A percentile compares a stretch with the other conserved stretches of the same genome.
Evolutionary conservation across 139 green algal species (phyloP).

Genomic region (Eudorina sp.): DNA sequence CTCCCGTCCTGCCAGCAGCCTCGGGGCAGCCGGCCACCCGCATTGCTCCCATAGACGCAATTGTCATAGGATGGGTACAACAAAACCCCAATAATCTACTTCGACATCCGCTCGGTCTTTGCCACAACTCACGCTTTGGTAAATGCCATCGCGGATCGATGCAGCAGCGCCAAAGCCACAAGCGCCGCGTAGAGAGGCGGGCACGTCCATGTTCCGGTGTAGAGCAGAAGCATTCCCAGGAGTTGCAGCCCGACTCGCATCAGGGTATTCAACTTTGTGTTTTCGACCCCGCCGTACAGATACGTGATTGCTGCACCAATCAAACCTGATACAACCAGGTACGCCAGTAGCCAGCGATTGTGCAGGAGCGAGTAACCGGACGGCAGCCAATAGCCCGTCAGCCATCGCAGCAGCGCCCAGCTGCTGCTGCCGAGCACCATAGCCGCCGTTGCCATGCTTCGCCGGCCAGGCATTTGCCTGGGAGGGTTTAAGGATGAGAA

Average conservation of each 20-base stretch:
- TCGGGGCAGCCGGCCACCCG: too few relatives aligned
- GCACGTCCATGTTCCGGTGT: constrained; percentile 54
- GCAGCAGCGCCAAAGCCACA: not conserved
- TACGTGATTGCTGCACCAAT: constrained; percentile 57
- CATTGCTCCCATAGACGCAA: too few relatives aligned
- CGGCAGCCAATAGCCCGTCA: constrained; percentile 52
- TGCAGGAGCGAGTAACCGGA: constrained; percentile 30
- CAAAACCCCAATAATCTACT: too few relatives aligned
- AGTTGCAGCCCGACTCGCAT: constrained; percentile 57
- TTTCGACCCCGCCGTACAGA: constrained; percentile 54
- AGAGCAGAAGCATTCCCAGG: constrained; percentile 50
- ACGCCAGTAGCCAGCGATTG: constrained; percentile 48
- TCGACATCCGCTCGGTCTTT: too few relatives aligned
- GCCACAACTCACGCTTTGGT: too few relatives aligned
- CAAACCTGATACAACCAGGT: constrained; percentile 32
- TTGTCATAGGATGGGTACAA: too few relatives aligned
- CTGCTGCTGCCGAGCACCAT: constrained; percentile 39
- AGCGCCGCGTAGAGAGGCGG: not conserved
- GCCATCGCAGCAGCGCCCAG: constrained; percentile 46
- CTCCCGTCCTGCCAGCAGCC: too few relatives aligned
- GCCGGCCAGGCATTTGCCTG: constrained; percentile 51
- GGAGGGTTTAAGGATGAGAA: not conserved
- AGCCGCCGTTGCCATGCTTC: not conserved
- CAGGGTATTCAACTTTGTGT: constrained; percentile 63
- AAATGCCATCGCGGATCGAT: not conserved